A percentile compares a stretch with the other conserved stretches of the same genome.
Conservation (phyloP, 805 yeast genomes). For the Candida montana region DNA sequence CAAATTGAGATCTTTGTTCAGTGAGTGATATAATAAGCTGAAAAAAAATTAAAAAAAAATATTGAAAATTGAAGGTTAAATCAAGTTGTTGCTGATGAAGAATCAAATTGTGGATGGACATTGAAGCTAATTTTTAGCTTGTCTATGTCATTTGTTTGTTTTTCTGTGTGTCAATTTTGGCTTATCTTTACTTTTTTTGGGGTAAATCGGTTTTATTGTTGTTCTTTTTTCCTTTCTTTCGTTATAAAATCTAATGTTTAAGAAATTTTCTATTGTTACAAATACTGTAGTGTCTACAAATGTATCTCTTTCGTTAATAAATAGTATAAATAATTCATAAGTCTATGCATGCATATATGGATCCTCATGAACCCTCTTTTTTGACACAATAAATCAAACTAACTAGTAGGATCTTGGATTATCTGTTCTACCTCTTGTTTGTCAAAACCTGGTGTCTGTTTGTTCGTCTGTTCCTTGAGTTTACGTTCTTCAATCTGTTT, state of each 20-base stretch:
- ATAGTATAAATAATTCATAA: too few species aligned
- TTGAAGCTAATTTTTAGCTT: too few species aligned
- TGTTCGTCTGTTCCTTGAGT: background rate
- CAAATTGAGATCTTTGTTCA: too few species aligned
- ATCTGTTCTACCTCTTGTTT: constrained; percentile 11
- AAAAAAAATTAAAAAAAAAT: too few species aligned
- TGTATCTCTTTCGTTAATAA: too few species aligned
- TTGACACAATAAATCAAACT: background rate
- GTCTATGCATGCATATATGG: too few species aligned
- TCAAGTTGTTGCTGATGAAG: background rate
- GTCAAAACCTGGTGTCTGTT: background rate
- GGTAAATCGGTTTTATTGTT: constrained; percentile 4
- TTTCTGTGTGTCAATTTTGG: constrained; percentile 1
- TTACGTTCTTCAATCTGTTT: constrained; percentile 1
- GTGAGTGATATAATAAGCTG: too few species aligned
- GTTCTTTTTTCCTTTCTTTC: constrained; percentile 6
- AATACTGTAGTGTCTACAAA: background rate
- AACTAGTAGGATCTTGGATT: constrained; percentile 16
- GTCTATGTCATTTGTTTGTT: background rate
- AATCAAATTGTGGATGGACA: background rate
- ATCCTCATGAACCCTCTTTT: too few species aligned
- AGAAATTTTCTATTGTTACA: constrained; percentile 8
- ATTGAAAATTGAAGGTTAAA: background rate
- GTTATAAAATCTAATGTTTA: constrained; percentile 6
- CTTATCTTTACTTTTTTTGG: constrained; percentile 1